phyloP scores from a whole-genome alignment of 176 grass and related monocot species.

The Melocanna baccifera region DNA sequence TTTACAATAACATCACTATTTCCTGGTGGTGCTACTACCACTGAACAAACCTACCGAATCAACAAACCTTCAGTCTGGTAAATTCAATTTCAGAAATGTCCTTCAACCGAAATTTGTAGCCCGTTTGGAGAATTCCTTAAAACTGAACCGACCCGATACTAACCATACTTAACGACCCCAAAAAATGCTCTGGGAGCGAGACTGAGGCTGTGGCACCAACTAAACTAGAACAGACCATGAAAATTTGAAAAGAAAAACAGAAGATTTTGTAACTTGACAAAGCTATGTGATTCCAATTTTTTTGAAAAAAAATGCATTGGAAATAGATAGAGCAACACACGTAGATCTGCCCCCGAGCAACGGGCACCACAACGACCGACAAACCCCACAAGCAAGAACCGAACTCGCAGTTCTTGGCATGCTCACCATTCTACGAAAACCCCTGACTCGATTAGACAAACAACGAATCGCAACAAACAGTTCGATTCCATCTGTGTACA shows the following conservation, averaged over 20 bases:
- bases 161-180: too few species aligned
- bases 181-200: neutral
- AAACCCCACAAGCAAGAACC: neutral
- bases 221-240: neutral
- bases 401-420: neutral
- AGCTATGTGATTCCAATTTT: neutral
- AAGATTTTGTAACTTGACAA: neutral
- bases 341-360: neutral
- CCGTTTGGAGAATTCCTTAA: neutral
- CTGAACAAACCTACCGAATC: neutral
- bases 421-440: too few species aligned
- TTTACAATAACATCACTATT: neutral
- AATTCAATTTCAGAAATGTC: neutral
- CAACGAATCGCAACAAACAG: neutral
- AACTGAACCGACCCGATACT: neutral
- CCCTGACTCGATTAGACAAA: neutral
- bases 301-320: neutral
- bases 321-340: neutral
- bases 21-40: neutral
- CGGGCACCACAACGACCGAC: neutral
- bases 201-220: neutral
- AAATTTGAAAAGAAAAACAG: neutral
- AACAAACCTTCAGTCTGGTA: neutral
- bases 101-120: neutral
- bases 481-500: too few species aligned